Evolutionary conservation across 352 stramenopile species (phyloP).

Genomic region (Phytophthora palmivora): DNA sequence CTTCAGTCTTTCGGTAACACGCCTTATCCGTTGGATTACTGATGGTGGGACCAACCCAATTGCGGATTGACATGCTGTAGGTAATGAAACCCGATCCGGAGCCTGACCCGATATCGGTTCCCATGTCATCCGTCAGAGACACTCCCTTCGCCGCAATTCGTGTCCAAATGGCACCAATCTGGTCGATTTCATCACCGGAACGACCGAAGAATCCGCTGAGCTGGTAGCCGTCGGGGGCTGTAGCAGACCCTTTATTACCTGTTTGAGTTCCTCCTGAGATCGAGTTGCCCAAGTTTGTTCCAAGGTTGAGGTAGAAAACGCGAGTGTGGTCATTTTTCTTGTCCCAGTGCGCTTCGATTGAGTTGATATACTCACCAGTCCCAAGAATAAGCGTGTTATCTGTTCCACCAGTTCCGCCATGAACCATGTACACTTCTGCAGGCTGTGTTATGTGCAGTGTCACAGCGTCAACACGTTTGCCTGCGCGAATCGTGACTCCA

Average conservation of each 20-base stretch:
- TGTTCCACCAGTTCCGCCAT: conserved; percentile 20
- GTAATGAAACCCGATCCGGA: conserved; percentile 22
- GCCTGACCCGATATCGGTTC: conserved; percentile 4
- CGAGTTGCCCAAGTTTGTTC: conserved; percentile 44
- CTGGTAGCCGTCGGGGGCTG: conserved; percentile 48
- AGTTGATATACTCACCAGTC: conserved; percentile 24
- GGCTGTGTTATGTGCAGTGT: conserved; percentile 21
- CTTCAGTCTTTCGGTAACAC: conserved; percentile 25
- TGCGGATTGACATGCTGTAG: conserved; percentile 19
- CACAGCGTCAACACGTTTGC: conserved; percentile 22
- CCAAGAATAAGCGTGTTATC: conserved; percentile 22
- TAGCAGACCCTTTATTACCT: conserved; percentile 38
- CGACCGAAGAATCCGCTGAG: conserved; percentile 61
- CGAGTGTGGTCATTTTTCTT: conserved; percentile 47
- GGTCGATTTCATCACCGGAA: conserved; percentile 42
- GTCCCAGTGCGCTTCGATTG: conserved; percentile 35
- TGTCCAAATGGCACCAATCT: conserved; percentile 43
- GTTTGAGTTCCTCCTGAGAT: conserved; percentile 41
- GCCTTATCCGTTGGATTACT: conserved; percentile 17
- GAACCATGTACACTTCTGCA: conserved; percentile 14
- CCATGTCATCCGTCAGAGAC: conserved; percentile 19
- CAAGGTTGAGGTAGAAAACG: conserved; percentile 52
- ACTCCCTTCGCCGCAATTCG: conserved; percentile 18
- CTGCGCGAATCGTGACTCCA: conserved; percentile 22
- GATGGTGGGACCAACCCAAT: conserved; percentile 27